phyloP scores from a whole-genome alignment of 2,329 filamentous ascomycete genomes.

The Magnaporthales sp. region DNA sequence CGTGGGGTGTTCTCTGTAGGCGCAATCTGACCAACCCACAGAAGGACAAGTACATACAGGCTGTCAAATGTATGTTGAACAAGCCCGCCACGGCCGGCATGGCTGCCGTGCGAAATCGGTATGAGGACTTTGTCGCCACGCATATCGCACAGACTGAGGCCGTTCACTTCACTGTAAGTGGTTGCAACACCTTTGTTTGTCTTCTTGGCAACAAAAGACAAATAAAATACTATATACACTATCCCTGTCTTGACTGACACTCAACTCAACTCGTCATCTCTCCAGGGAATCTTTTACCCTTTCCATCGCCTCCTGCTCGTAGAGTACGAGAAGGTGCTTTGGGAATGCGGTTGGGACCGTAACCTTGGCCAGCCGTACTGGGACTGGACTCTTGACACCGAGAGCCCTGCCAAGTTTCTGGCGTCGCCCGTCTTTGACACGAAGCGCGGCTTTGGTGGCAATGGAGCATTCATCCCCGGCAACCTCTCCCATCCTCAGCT shows the following conservation, averaged over 20 bases:
- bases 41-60: neutral
- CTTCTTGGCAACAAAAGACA: too few relatives aligned
- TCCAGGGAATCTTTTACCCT: neutral
- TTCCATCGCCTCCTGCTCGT: neutral
- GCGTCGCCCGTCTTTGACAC: neutral
- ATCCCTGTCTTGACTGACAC: neutral
- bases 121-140: neutral
- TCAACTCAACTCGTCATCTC: too few relatives aligned
- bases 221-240: too few relatives aligned
- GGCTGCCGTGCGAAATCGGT: neutral
- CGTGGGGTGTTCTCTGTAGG: neutral
- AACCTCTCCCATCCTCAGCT: neutral
- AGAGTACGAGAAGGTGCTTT: neutral
- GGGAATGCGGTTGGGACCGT: neutral
- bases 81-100: neutral
- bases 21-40: neutral
- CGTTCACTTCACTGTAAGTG: neutral
- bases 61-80: neutral
- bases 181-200: too few relatives aligned
- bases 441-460: conserved; percentile 2
- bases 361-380: neutral
- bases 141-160: neutral
- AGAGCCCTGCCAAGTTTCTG: neutral
- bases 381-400: neutral
- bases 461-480: neutral